Conservation (phyloP, 768 basidiomycete species). For the Clathrus columnatus region DNA sequence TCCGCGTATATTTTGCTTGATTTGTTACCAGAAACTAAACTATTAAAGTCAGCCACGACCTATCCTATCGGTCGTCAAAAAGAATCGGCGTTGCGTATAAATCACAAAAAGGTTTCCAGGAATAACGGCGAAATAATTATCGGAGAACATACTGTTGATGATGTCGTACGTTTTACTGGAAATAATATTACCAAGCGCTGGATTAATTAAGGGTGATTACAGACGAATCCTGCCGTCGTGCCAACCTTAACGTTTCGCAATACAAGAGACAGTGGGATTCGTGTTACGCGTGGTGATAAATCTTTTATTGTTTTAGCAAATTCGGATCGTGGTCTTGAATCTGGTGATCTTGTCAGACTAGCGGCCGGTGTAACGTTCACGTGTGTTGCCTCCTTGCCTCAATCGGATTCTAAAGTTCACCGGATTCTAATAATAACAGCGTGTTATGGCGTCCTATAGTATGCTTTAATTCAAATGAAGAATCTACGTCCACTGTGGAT, state of each 20-base stretch:
- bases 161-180: constrained; percentile 39
- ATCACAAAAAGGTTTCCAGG: constrained; percentile 56
- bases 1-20: neutral
- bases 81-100: constrained; percentile 38
- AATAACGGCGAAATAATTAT: constrained; percentile 53
- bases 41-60: constrained; percentile 50
- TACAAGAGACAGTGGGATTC: constrained; percentile 38
- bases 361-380: constrained; percentile 32
- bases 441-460: constrained; percentile 44
- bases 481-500: constrained; percentile 29
- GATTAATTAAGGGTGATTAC: neutral
- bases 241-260: constrained; percentile 44
- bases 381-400: constrained; percentile 35
- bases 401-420: neutral
- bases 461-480: constrained; percentile 35
- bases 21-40: constrained; percentile 36
- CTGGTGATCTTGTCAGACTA: constrained; percentile 46
- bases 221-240: constrained; percentile 42
- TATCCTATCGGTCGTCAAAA: constrained; percentile 50
- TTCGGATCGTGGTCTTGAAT: constrained; percentile 35
- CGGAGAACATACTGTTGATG: constrained; percentile 38
- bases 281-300: constrained; percentile 31
- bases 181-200: neutral
- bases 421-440: constrained; percentile 23
- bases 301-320: constrained; percentile 28